These are phyloP conservation scores for Dunaliella primolecta DNA, from an alignment of 139 green algal genomes.

Conservation along the genomic window DNA sequence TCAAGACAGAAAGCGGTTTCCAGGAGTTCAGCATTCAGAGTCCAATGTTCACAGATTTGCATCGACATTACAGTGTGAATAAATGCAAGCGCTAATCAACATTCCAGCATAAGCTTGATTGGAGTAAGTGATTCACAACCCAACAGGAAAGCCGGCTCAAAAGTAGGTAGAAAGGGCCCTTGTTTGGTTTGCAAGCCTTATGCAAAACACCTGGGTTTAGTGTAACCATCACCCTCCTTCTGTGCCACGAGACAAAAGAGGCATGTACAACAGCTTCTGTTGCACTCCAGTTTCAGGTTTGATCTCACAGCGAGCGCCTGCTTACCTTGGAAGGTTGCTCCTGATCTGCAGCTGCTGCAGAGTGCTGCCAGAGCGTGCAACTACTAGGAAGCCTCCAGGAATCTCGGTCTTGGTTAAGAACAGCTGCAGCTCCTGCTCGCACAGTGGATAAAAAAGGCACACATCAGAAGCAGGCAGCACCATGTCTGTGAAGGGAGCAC, in stretches of 20 bases:
- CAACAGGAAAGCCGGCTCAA: no score
- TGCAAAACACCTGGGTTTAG: no score
- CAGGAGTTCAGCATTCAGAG: neutral
- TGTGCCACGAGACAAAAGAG: neutral
- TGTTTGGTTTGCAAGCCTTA: no score
- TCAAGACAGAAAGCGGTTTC: neutral
- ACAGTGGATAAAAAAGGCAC: neutral
- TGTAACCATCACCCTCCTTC: no score
- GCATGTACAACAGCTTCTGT: neutral
- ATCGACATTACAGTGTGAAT: neutral
- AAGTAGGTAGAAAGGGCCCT: neutral
- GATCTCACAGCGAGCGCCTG: no score
- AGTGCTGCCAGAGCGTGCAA: neutral
- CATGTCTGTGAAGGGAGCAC: no score
- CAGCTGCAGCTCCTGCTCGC: neutral
- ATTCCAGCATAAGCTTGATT: neutral
- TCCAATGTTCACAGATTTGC: neutral
- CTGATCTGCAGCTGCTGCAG: slow-evolving; percentile 5
- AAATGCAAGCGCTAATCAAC: neutral
- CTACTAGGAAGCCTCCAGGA: neutral
- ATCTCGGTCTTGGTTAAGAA: neutral
- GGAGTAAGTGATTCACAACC: neutral
- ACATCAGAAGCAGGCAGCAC: no score
- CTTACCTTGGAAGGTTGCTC: neutral
- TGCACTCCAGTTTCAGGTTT: neutral